Conservation (phyloP, 2,329 filamentous ascomycete genomes). For the Alternaria sp. region DNA sequence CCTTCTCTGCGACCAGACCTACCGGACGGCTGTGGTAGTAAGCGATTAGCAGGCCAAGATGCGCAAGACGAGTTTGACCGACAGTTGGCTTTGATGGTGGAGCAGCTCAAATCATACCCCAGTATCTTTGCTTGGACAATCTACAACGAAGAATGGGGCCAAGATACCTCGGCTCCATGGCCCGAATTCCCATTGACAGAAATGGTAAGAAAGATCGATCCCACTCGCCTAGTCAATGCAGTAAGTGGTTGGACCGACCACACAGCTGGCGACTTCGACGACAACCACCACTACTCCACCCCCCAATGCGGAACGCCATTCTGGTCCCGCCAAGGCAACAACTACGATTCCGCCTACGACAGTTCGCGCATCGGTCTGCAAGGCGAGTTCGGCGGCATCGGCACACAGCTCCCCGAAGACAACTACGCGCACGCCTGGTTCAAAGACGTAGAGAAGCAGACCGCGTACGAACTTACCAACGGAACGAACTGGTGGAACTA, state of each 20-base stretch:
- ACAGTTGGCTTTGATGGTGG: constrained; percentile 66
- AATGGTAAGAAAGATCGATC: constrained; percentile 63
- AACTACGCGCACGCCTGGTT: constrained; percentile 68
- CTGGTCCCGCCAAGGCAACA: constrained; percentile 64
- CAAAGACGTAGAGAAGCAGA: constrained; percentile 64
- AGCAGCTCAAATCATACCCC: constrained; percentile 68
- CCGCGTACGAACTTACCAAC: constrained; percentile 70
- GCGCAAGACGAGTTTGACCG: constrained; percentile 70
- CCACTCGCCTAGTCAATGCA: constrained; percentile 68
- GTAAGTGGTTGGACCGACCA: constrained; percentile 72
- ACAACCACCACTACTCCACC: constrained; percentile 75
- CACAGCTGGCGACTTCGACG: constrained; percentile 68
- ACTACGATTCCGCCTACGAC: constrained; percentile 59
- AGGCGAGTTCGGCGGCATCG: constrained; percentile 74
- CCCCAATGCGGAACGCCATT: constrained; percentile 75
- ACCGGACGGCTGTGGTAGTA: constrained; percentile 13
- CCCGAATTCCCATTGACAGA: constrained; percentile 66
- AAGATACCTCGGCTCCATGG: constrained; percentile 39
- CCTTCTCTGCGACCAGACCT: constrained; percentile 58
- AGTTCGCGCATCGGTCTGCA: constrained; percentile 68
- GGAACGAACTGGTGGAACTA: constrained; percentile 70
- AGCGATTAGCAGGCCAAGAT: constrained; percentile 28
- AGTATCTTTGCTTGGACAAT: constrained; percentile 72
- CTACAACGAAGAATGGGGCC: constrained; percentile 77
- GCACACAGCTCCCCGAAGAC: constrained; percentile 60